These are phyloP conservation scores for Elsinoe necatrix DNA, from an alignment of 2,329 filamentous ascomycete genomes.

Conservation along the genomic window DNA sequence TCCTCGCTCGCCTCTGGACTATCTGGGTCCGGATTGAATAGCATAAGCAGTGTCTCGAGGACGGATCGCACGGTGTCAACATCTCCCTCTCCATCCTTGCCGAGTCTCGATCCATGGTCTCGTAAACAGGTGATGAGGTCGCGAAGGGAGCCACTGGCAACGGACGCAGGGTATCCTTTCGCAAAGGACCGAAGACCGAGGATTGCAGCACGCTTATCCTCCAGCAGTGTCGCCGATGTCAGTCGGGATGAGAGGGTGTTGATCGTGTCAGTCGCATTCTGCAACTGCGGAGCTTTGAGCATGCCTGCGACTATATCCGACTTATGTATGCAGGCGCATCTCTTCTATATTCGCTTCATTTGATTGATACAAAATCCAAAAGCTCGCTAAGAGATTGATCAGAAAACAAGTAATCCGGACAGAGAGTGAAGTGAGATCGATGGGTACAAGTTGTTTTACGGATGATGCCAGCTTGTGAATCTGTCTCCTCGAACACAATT, in stretches of 20 bases:
- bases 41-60: slow-evolving; percentile 87
- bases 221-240: slow-evolving; percentile 79
- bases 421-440: not conserved
- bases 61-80: slow-evolving; percentile 94
- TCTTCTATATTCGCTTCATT: not conserved
- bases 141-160: slow-evolving; percentile 84
- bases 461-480: slow-evolving; percentile 2
- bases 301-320: slow-evolving; percentile 26
- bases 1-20: slow-evolving; percentile 88
- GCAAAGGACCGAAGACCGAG: slow-evolving; percentile 90
- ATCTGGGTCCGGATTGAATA: slow-evolving; percentile 63
- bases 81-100: slow-evolving; percentile 45
- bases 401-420: too few relatives aligned
- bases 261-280: slow-evolving; percentile 93
- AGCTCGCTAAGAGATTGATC: too few relatives aligned
- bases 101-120: slow-evolving; percentile 53
- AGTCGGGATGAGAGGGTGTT: slow-evolving; percentile 79
- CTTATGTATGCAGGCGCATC: not conserved
- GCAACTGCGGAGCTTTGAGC: slow-evolving; percentile 74
- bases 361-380: too few relatives aligned
- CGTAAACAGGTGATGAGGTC: slow-evolving; percentile 76
- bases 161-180: slow-evolving; percentile 91
- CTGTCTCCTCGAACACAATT: not conserved
- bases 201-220: slow-evolving; percentile 89
- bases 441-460: slow-evolving; percentile 7